A percentile compares a stretch with the other conserved stretches of the same genome.
Conservation (phyloP, 768 basidiomycete species). For the Leccinum obscurum region DNA sequence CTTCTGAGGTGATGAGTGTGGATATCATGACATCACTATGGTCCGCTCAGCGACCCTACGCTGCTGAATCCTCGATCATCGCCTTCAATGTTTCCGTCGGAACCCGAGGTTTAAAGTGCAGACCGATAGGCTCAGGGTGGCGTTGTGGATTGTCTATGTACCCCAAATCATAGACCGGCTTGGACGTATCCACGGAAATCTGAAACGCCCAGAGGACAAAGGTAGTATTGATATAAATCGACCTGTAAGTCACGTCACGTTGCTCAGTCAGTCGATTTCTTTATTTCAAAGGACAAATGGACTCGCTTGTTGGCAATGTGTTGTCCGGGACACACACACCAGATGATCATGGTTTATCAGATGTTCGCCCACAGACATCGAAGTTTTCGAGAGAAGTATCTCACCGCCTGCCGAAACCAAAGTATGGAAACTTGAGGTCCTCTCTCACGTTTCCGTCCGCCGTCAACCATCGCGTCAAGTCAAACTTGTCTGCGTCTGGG, state of each 20-base stretch:
- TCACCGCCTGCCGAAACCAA: slow-evolving; percentile 49
- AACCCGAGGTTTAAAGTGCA: slow-evolving; percentile 49
- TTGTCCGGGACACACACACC: slow-evolving; percentile 63
- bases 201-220: slow-evolving; percentile 62
- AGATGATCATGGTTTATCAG: neutral
- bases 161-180: slow-evolving; percentile 54
- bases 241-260: slow-evolving; percentile 9
- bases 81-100: slow-evolving; percentile 1
- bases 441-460: slow-evolving; percentile 33
- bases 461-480: slow-evolving; percentile 35
- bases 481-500: slow-evolving; percentile 36
- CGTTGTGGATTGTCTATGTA: slow-evolving; percentile 37
- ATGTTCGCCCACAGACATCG: neutral
- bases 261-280: neutral
- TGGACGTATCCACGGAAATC: slow-evolving; percentile 43
- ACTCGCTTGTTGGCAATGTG: slow-evolving; percentile 47
- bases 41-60: too few relatives aligned
- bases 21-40: too few relatives aligned
- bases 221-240: slow-evolving; percentile 28
- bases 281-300: too few relatives aligned
- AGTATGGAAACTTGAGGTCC: slow-evolving; percentile 48
- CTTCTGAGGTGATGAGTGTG: too few relatives aligned
- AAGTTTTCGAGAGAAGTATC: neutral
- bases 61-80: neutral
- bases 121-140: slow-evolving; percentile 46